phyloP scores from a whole-genome alignment of 2,329 filamentous ascomycete genomes.

The Fusarium sp. region DNA sequence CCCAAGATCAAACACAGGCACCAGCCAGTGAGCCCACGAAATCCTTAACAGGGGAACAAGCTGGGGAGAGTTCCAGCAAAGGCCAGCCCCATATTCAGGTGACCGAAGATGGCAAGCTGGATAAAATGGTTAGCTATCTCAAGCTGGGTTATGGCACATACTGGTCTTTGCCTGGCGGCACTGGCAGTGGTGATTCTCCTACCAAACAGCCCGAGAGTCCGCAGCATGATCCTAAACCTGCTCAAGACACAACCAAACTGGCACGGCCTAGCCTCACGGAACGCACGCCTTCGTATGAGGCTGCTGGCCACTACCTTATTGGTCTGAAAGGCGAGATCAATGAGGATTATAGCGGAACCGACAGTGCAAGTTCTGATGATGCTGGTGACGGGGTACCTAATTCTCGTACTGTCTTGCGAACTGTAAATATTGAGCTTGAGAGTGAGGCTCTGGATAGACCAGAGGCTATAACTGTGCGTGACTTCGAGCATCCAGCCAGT shows the following conservation, averaged over 20 bases:
- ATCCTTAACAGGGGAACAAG: not conserved
- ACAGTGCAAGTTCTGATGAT: slow-evolving; percentile 50
- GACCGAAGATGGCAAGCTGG: slow-evolving; percentile 55
- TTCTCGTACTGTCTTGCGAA: slow-evolving; percentile 71
- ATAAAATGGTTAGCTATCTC: slow-evolving; percentile 72
- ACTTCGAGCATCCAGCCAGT: slow-evolving; percentile 55
- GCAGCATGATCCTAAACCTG: slow-evolving; percentile 24
- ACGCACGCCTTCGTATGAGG: slow-evolving; percentile 45
- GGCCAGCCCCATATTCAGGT: slow-evolving; percentile 32
- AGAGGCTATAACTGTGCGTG: slow-evolving; percentile 59
- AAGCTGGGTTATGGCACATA: slow-evolving; percentile 77
- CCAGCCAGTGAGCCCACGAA: slow-evolving; percentile 7
- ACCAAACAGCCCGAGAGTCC: slow-evolving; percentile 24
- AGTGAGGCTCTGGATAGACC: slow-evolving; percentile 53
- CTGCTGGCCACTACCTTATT: slow-evolving; percentile 69
- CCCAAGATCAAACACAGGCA: not conserved
- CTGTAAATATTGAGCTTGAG: slow-evolving; percentile 74
- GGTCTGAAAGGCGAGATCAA: slow-evolving; percentile 75
- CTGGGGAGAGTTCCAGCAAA: not conserved
- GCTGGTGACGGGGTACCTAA: slow-evolving; percentile 53
- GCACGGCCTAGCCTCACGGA: slow-evolving; percentile 19
- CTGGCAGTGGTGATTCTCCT: slow-evolving; percentile 30
- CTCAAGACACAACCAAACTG: slow-evolving; percentile 16
- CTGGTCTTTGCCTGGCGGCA: slow-evolving; percentile 62
- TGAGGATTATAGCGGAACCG: slow-evolving; percentile 52